phyloP scores from a whole-genome alignment of 2,329 filamentous ascomycete genomes.

The Fusarium buharicum region DNA sequence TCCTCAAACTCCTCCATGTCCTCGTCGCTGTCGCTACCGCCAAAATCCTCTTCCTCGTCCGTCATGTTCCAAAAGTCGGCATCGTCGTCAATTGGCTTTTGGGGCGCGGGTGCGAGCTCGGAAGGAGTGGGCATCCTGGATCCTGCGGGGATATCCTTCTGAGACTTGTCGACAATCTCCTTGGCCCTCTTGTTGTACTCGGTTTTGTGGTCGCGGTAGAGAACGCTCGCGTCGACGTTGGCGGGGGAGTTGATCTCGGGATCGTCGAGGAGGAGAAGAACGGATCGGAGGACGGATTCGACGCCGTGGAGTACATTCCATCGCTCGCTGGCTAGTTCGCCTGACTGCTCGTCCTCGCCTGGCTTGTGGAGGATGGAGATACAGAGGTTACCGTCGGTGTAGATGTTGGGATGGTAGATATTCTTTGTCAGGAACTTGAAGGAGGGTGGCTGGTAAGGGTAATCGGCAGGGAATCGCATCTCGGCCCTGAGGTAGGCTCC shows the following conservation, averaged over 20 bases:
- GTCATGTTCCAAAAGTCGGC: slow-evolving; percentile 85
- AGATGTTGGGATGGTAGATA: slow-evolving; percentile 94
- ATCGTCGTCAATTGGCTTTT: slow-evolving; percentile 72
- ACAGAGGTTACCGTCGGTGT: slow-evolving; percentile 88
- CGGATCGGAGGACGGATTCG: slow-evolving; percentile 92
- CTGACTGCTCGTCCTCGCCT: slow-evolving; percentile 92
- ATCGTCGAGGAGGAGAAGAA: slow-evolving; percentile 91
- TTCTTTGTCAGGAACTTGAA: slow-evolving; percentile 82
- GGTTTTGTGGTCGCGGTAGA: slow-evolving; percentile 78
- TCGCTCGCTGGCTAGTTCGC: slow-evolving; percentile 87
- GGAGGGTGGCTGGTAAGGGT: slow-evolving; percentile 87
- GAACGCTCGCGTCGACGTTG: slow-evolving; percentile 91
- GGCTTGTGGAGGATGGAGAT: slow-evolving; percentile 96
- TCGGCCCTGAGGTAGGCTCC: slow-evolving; percentile 91
- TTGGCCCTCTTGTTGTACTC: slow-evolving; percentile 76
- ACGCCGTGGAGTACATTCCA: slow-evolving; percentile 96
- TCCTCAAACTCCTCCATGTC: slow-evolving; percentile 70
- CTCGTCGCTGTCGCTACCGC: slow-evolving; percentile 75
- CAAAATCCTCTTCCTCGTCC: slow-evolving; percentile 81
- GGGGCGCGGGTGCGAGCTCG: slow-evolving; percentile 68
- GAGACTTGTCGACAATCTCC: slow-evolving; percentile 77
- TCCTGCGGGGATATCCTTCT: slow-evolving; percentile 80
- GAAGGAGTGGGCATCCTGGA: slow-evolving; percentile 85
- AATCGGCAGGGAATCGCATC: slow-evolving; percentile 88
- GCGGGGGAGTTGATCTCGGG: slow-evolving; percentile 93